Base-by-base conservation (phyloP, 1,284 basidiomycete species). In the Somion occarium region DNA sequence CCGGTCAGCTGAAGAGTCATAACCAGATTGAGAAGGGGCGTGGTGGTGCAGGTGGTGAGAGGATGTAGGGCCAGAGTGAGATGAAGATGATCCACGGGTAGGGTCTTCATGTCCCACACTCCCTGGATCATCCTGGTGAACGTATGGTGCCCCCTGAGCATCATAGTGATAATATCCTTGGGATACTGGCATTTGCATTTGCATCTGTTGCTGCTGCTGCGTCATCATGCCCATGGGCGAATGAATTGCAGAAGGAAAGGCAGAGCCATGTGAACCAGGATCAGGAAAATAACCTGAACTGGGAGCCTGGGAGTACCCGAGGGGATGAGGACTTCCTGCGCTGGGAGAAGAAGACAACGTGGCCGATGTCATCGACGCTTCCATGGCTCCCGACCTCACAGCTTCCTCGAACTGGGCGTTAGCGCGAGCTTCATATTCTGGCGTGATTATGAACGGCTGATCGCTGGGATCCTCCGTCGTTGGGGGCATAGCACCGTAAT, bases 401-500 rank as follows among this genome's bases (percentile, higher is more conserved):
- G 60, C 63, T 46, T 61, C 60, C 39, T 56, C 63, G 52, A 63
- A 64, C 30, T 56, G 55, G 18, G 64, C 64, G 51, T 63, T 59
- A 12, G 62, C 63, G 20, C 60, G 52, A 38, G 64, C 64, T 54
- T 64, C 63, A 56, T 63, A 64, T 53, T 67, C 64, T 24, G 63
- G 57, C 41, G 64, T 59, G 39, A 67, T 59, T 25, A 67, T 54
- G 56, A 67, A 67, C 45, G 64, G 64, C 59, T 63, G 62, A 56
- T 67, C 60, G 46, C 61, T 64, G 5, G 46, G 41, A 42, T 56
- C 59, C 26, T 58, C 57, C n/a, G n/a, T n/a, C 9, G 27, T 46
- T 25, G 25, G 30, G 30, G 30, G 7, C 30, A 34, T 42, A 13
- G 43, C 41, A 5, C 44, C 48, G 39, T n/a, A 9, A 20, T 38